These are phyloP conservation scores for Quercus lobata DNA, from an alignment of 331 rosid species.

Conservation along the genomic window DNA sequence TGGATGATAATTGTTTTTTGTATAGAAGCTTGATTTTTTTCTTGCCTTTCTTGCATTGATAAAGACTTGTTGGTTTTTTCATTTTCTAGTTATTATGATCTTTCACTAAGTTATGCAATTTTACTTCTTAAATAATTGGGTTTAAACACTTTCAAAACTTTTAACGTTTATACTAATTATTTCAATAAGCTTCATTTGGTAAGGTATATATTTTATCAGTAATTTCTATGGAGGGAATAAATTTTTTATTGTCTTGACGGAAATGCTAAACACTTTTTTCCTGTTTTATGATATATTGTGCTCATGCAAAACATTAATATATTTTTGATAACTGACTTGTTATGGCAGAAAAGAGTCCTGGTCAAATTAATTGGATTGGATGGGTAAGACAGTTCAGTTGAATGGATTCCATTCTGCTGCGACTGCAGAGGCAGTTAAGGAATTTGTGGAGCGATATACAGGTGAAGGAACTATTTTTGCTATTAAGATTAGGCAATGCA, in stretches of 20 bases:
- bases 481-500: constrained; percentile 45
- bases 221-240: background rate
- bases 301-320: no score
- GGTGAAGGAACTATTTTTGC: constrained; percentile 61
- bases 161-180: background rate
- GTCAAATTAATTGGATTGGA: constrained; percentile 6
- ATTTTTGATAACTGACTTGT: background rate
- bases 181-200: background rate
- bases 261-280: background rate
- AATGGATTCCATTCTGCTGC: constrained; percentile 53
- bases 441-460: constrained; percentile 48
- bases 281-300: background rate
- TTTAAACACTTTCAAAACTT: background rate
- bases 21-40: no score
- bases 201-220: background rate
- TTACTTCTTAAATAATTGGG: background rate
- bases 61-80: background rate
- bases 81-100: background rate
- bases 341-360: background rate
- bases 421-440: constrained; percentile 18
- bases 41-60: background rate
- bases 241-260: background rate
- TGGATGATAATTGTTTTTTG: background rate
- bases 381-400: constrained; percentile 45
- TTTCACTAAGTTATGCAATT: background rate